phyloP scores from a whole-genome alignment of 169 alveolate genomes.

The Babesia bovis region DNA sequence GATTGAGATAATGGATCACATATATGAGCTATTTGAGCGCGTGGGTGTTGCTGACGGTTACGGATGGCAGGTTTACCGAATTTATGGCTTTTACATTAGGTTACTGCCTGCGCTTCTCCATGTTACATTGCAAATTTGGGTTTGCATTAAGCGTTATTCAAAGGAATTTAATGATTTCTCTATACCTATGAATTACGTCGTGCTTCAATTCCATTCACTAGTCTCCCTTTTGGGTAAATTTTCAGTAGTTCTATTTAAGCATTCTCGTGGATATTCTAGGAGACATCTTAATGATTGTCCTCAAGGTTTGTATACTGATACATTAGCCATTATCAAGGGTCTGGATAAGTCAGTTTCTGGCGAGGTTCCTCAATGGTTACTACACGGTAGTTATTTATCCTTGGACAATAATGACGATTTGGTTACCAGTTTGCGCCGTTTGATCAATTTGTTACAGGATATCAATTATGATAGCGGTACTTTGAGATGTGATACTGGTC shows the following conservation, averaged over 20 bases:
- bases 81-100: conserved; percentile 14
- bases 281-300: neutral
- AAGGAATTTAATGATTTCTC: conserved; percentile 10
- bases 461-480: conserved; percentile 22
- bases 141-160: conserved; percentile 23
- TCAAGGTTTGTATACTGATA: neutral
- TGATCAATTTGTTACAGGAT: conserved; percentile 43
- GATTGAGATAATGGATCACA: conserved; percentile 36
- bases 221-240: conserved; percentile 33
- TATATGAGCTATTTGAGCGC: conserved; percentile 48
- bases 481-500: neutral
- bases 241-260: conserved; percentile 7
- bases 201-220: conserved; percentile 44
- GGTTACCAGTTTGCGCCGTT: conserved; percentile 8
- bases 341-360: neutral
- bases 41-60: neutral
- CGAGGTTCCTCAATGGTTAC: conserved; percentile 42
- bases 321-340: neutral
- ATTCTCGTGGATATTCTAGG: conserved; percentile 9
- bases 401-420: neutral
- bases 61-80: conserved; percentile 25
- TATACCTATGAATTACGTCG: conserved; percentile 38
- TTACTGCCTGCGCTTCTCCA: conserved; percentile 42
- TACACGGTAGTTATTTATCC: neutral
- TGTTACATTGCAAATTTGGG: conserved; percentile 13